Evolutionary conservation across 2,329 filamentous ascomycete species (phyloP).

Genomic region (Aspergillus calidoustus): DNA sequence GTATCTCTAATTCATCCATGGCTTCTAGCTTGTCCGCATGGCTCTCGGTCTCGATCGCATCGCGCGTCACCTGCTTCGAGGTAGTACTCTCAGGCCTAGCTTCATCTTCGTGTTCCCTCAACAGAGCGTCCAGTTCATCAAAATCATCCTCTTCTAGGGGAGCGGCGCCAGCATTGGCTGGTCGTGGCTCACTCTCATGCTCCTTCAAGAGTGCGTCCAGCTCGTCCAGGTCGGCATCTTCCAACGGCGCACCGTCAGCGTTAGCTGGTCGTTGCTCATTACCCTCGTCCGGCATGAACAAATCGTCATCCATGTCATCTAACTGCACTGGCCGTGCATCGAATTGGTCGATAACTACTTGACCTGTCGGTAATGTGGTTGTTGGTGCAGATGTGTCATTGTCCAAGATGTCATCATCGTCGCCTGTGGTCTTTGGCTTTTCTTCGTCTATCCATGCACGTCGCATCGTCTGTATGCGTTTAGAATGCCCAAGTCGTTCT

Average conservation of each 20-base stretch:
- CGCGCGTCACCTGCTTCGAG: background rate
- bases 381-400: background rate
- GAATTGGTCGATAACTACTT: background rate
- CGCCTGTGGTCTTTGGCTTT: conserved; percentile 35
- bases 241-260: conserved; percentile 26
- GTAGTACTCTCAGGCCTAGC: background rate
- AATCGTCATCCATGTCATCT: conserved; percentile 10
- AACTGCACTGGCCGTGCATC: background rate
- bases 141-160: conserved; percentile 41
- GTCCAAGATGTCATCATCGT: background rate
- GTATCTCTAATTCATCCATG: conserved; percentile 54
- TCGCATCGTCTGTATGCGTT: conserved; percentile 73
- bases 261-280: conserved; percentile 19
- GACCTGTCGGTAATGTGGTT: background rate
- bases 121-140: conserved; percentile 52
- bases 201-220: conserved; percentile 53
- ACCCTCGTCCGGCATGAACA: conserved; percentile 39
- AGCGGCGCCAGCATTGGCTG: background rate
- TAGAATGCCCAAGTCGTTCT: conserved; percentile 90
- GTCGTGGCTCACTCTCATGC: conserved; percentile 33
- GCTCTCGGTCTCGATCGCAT: background rate
- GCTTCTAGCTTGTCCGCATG: conserved; percentile 56
- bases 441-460: conserved; percentile 82
- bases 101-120: conserved; percentile 14
- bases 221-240: conserved; percentile 47